Conservation (phyloP, 768 basidiomycete species). For the Boletus sp. region DNA sequence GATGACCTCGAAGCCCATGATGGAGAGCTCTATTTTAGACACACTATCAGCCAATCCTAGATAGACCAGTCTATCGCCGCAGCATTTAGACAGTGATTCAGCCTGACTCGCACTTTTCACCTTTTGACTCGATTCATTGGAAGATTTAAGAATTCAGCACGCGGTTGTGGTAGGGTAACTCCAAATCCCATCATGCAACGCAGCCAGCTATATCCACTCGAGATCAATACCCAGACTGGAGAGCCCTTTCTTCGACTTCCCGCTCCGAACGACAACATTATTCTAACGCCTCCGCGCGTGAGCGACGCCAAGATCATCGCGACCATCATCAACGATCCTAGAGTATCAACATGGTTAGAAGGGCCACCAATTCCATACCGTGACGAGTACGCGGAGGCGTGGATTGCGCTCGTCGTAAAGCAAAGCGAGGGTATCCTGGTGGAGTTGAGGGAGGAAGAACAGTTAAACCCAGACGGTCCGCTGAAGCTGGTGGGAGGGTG, state of each 20-base stretch:
- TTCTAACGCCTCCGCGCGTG: constrained; percentile 57
- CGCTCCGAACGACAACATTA: constrained; percentile 49
- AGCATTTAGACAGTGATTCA: not conserved
- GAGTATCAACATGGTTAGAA: constrained; percentile 44
- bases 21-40: not conserved
- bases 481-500: constrained; percentile 39
- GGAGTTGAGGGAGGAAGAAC: constrained; percentile 19
- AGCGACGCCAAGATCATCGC: constrained; percentile 40
- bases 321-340: constrained; percentile 48
- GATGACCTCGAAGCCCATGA: not conserved
- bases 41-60: not conserved
- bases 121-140: not conserved
- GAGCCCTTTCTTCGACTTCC: constrained; percentile 58
- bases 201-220: constrained; percentile 37
- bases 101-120: not conserved
- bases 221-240: constrained; percentile 40
- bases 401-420: constrained; percentile 29
- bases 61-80: not conserved
- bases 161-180: not conserved
- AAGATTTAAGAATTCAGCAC: not conserved
- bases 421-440: constrained; percentile 22
- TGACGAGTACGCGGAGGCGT: constrained; percentile 38
- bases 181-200: constrained; percentile 13
- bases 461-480: constrained; percentile 17
- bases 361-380: constrained; percentile 55